Conservation (phyloP, 352 stramenopile genomes). For the Pythium grandisporangium region DNA sequence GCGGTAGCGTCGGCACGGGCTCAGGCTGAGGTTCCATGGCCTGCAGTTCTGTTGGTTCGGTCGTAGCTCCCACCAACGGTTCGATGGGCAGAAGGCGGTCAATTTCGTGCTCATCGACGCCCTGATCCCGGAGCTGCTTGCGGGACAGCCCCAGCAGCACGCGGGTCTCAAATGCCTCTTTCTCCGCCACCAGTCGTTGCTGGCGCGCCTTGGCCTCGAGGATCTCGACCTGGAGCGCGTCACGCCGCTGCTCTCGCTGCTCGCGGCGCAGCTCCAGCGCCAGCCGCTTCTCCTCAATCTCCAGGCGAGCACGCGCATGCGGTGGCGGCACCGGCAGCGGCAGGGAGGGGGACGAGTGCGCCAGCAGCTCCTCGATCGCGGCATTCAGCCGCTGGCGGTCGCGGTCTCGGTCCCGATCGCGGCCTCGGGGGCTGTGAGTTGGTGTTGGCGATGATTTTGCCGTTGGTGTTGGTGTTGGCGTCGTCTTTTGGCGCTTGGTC, state of each 20-base stretch:
- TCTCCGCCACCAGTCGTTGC: constrained; percentile 26
- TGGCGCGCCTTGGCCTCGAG: constrained; percentile 29
- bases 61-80: not conserved
- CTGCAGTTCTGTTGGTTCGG: too few species aligned
- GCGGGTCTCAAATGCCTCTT: constrained; percentile 29
- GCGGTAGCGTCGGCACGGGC: too few species aligned
- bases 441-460: not conserved
- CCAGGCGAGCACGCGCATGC: constrained; percentile 26
- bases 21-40: too few species aligned
- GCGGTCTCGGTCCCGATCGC: too few species aligned
- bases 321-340: not conserved
- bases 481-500: constrained; percentile 17
- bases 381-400: constrained; percentile 1
- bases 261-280: constrained; percentile 34
- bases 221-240: constrained; percentile 31
- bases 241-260: constrained; percentile 26
- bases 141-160: constrained; percentile 38
- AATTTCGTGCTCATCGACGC: constrained; percentile 39
- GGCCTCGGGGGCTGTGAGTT: not conserved
- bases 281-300: constrained; percentile 53
- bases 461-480: not conserved
- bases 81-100: constrained; percentile 34
- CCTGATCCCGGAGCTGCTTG: constrained; percentile 42
- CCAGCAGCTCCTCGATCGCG: constrained; percentile 13
- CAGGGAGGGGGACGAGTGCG: constrained; percentile 1